Base-by-base conservation (phyloP, 306 rosid species). In the Cucumis hystrix region DNA sequence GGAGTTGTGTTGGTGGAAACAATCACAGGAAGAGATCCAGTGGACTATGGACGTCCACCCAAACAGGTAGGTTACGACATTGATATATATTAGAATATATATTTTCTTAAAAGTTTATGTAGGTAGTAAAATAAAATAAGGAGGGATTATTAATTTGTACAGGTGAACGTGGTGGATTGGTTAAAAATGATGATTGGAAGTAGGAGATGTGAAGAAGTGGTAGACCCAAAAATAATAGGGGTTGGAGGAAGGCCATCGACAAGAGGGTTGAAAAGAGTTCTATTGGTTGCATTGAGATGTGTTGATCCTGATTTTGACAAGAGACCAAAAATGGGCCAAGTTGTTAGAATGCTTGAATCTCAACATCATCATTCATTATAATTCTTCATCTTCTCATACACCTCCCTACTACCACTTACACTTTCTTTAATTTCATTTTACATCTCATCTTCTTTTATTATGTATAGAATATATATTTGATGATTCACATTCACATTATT, bases 121-220 rank as follows among this genome's bases (percentile, higher is more conserved):
- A 41, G 47, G 11, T 7, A 41, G 0, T 41, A 41, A 41, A 41
- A 41, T 41, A 43, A 43, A 43, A 33, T 3, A 33, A 33, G 3
- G 37, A 33, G 5, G 5, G 37, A 33, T 33, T 33, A 33, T 33
- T 33, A 28, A 1, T 28, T 28, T 28, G 30, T 10, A 11, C 11
- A 43, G 98, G 98, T 94, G 41, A 94, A 94, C 80, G 84, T 94
- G 84, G 96, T 94, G 8, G 98, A 94, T 76, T 94, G 98, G 98
- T 89, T 94, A 47, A 94, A 94, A 84, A 81, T 90, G 96, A 94
- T 94, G 98, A 96, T 94, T 51, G 97, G 97, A 79, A 89, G 82
- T 75, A 89, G 93, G 81, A 90, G 86, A 20, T 90, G 92, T 7
- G 98, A 91, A 77, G 96, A 91, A 86, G 92, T 93, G 75, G 92